phyloP scores from a whole-genome alignment of 208 protist species.

The Wallacemonas sp. region DNA sequence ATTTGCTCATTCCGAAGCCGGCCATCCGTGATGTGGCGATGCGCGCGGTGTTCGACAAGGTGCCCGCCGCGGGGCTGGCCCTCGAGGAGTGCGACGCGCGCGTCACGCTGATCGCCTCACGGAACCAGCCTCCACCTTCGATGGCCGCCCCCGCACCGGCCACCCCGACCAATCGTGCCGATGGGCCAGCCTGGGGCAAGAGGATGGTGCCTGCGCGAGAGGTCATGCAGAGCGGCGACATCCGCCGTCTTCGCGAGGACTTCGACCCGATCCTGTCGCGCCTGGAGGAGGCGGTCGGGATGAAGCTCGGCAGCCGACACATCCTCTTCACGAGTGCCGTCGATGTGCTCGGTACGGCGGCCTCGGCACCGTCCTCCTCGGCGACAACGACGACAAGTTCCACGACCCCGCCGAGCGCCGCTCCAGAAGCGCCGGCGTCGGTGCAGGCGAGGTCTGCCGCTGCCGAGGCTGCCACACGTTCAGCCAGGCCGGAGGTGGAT shows the following conservation, averaged over 20 bases:
- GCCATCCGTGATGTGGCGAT: conserved; percentile 76
- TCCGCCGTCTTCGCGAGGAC: conserved; percentile 73
- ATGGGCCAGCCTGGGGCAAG: background rate
- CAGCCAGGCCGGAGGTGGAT: conserved; percentile 1
- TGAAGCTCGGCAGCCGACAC: conserved; percentile 85
- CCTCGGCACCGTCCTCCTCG: background rate
- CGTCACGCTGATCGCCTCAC: conserved; percentile 45
- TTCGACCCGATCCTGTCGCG: conserved; percentile 80
- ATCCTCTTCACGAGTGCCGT: conserved; percentile 79
- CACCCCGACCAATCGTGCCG: background rate
- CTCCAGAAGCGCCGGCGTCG: no score
- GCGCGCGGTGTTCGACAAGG: conserved; percentile 57
- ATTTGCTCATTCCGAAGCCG: conserved; percentile 72
- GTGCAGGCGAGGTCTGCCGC: no score
- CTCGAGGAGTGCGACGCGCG: conserved; percentile 60
- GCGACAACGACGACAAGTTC: conserved; percentile 1
- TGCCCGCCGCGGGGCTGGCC: conserved; percentile 62
- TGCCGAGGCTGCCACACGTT: background rate
- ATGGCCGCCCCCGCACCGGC: conserved; percentile 14
- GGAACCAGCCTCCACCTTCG: conserved; percentile 21
- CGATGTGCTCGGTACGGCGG: conserved; percentile 39
- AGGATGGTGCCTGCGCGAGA: conserved; percentile 14
- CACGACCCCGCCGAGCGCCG: no score
- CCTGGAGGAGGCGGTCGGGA: conserved; percentile 78
- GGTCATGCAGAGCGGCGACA: conserved; percentile 76